Base-by-base conservation (phyloP, 179 eudicot species). In the Nepenthes alata region DNA sequence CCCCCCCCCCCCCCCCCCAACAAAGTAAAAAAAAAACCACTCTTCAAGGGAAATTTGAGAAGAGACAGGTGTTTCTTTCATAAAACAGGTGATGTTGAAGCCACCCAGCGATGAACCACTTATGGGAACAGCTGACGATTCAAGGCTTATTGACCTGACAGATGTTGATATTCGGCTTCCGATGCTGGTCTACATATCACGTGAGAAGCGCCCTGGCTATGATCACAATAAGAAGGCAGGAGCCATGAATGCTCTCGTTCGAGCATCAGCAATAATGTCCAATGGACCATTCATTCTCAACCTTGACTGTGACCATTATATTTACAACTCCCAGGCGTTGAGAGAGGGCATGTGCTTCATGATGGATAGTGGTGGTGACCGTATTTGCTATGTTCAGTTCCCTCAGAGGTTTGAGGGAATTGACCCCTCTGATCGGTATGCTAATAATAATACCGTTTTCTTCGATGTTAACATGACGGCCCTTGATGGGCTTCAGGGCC, bases 331-430 rank as follows among this genome's bases (percentile, higher is more conserved):
- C 39, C 82, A 87, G 61, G 95, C 97, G 55, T 75, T 87, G 88
- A 80, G 85, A 55, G 95, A 90, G 76, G 97, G 97, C 73, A 90
- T 90, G 93, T 90, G 97, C 69, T 90, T 90, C 80, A 90, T 90
- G 97, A 83, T 87, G 97, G 97, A 90, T 65, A 77, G 97, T 63
- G 97, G 95, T 11, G 97, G 97, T 5, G 97, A 90, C 65, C 84
- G 97, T 45, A 60, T 90, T 41, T 90, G 97, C 70, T 90, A 25
- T 63, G 86, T 87, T 35, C 97, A 90, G 69, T 90, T 90, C 66
- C 97, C 97, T 35, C 97, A 90, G 66, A 77, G 95, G 55, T 90
- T 90, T 41, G 97, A 90, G 70, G 97, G 97, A 11, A 90, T 90
- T 56, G 97, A 90, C 69, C 90, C 97, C 0, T 83, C 85, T 51